phyloP scores from a whole-genome alignment of 306 rosid genomes.

The Malus sylvestris region DNA sequence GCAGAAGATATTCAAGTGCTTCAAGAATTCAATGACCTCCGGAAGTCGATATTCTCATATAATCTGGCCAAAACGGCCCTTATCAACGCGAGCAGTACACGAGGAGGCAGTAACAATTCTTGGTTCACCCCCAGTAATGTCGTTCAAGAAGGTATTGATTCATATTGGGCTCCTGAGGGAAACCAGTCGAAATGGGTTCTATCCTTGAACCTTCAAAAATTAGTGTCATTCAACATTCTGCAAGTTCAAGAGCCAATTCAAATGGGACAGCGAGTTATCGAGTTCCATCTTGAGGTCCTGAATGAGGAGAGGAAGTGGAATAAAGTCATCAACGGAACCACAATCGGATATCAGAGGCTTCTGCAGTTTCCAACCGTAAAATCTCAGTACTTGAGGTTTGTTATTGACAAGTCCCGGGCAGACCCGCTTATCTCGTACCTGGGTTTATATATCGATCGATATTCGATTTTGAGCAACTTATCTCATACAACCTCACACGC shows the following conservation, averaged over 20 bases:
- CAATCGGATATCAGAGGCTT: slow-evolving; percentile 73
- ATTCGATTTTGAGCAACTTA: slow-evolving; percentile 30
- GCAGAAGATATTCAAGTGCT: slow-evolving; percentile 74
- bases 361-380: slow-evolving; percentile 45
- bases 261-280: slow-evolving; percentile 79
- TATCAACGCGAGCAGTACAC: slow-evolving; percentile 51
- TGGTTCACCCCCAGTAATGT: slow-evolving; percentile 54
- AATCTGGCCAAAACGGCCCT: slow-evolving; percentile 55
- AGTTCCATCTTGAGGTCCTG: slow-evolving; percentile 60
- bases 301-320: slow-evolving; percentile 45
- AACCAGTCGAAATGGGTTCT: slow-evolving; percentile 48
- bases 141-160: slow-evolving; percentile 53
- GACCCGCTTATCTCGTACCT: slow-evolving; percentile 64
- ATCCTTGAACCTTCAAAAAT: slow-evolving; percentile 46
- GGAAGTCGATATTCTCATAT: slow-evolving; percentile 58
- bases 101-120: slow-evolving; percentile 46
- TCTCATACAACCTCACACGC: slow-evolving; percentile 14
- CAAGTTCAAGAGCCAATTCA: slow-evolving; percentile 83
- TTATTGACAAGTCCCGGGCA: slow-evolving; percentile 54
- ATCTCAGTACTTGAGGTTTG: slow-evolving; percentile 65
- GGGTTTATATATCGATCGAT: slow-evolving; percentile 54
- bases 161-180: slow-evolving; percentile 83
- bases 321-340: slow-evolving; percentile 54
- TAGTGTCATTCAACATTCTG: slow-evolving; percentile 64
- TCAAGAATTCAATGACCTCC: slow-evolving; percentile 58